Evolutionary conservation across 768 basidiomycete species (phyloP).

Genomic region (Porpolomopsis calyptriformis): DNA sequence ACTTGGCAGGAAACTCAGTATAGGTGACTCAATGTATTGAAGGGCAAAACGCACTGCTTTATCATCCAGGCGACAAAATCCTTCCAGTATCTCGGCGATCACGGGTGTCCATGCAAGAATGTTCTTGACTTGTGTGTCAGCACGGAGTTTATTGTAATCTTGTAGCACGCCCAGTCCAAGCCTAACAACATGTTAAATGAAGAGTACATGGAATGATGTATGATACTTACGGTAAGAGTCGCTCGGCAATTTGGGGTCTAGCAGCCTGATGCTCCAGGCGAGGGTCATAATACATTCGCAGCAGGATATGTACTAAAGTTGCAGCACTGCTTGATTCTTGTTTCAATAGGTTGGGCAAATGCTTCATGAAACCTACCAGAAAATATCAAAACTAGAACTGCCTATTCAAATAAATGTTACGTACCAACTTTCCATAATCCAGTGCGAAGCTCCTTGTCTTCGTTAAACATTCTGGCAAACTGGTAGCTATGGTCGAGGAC

Average conservation of each 20-base stretch:
- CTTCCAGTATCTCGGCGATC: conserved; percentile 86
- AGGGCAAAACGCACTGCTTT: conserved; percentile 57
- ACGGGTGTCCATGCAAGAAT: conserved; percentile 99
- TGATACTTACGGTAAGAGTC: conserved; percentile 54
- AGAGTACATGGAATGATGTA: not conserved
- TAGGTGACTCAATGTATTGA: not conserved
- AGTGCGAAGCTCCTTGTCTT: conserved; percentile 93
- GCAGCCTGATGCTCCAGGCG: conserved; percentile 81
- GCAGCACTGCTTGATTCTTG: conserved; percentile 97
- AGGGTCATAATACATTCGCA: conserved; percentile 89
- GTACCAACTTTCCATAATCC: conserved; percentile 98
- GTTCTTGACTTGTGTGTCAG: conserved; percentile 90
- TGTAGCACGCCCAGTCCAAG: conserved; percentile 79
- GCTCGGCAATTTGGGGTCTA: conserved; percentile 67
- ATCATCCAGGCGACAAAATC: conserved; percentile 82
- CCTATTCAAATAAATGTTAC: conserved; percentile 23
- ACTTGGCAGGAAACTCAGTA: conserved; percentile 37
- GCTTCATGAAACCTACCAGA: conserved; percentile 91
- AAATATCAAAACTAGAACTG: not conserved
- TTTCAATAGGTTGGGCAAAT: conserved; percentile 92
- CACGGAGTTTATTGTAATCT: conserved; percentile 82
- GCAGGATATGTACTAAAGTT: conserved; percentile 82
- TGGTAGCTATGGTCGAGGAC: conserved; percentile 96
- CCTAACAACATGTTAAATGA: conserved; percentile 29
- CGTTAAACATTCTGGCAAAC: conserved; percentile 95